Conservation (phyloP, 2,329 filamentous ascomycete species). For the Alternaria sp. region DNA sequence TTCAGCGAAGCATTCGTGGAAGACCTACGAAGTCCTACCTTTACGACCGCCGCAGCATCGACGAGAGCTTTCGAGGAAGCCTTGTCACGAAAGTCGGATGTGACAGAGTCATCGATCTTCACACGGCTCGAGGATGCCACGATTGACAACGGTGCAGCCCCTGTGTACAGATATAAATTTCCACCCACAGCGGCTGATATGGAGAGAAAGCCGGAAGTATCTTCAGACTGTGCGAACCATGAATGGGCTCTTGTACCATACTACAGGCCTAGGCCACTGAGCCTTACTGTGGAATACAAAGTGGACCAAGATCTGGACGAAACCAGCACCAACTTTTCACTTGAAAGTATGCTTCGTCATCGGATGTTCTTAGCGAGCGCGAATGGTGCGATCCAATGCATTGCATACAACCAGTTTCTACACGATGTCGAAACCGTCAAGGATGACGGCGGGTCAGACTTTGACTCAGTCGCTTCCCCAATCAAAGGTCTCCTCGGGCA, state of each 20-base stretch:
- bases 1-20: neutral
- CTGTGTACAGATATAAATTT: neutral
- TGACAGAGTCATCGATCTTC: neutral
- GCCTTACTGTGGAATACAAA: neutral
- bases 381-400: neutral
- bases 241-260: neutral
- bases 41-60: neutral
- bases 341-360: neutral
- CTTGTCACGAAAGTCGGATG: neutral
- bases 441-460: neutral
- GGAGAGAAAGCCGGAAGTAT: neutral
- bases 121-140: neutral
- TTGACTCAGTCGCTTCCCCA: neutral
- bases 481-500: neutral
- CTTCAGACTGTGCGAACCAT: accelerated
- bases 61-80: neutral
- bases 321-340: neutral
- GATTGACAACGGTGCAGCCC: neutral
- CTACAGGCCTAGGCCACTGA: accelerated
- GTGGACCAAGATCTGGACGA: neutral
- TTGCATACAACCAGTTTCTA: neutral
- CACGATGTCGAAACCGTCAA: neutral
- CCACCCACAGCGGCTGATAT: neutral
- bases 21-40: neutral
- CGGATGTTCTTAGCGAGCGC: neutral